Evolutionary conservation across 2,329 filamentous ascomycete genomes (phyloP).

Genomic region (Aaosphaeria pasadenensis): DNA sequence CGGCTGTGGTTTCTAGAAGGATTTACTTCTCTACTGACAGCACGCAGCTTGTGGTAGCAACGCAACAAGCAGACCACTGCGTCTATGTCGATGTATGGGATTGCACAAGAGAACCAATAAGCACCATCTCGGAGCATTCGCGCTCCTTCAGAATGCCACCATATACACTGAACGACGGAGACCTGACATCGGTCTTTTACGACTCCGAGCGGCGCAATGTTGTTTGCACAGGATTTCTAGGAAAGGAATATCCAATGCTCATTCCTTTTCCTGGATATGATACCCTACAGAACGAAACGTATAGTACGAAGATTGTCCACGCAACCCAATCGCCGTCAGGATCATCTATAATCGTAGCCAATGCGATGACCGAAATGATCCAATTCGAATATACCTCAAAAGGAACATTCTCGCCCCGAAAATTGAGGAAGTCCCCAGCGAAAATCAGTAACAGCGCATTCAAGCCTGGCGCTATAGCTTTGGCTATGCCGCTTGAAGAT

Average conservation of each 20-base stretch:
- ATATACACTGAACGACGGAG: constrained; percentile 34
- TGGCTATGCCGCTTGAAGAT: constrained; percentile 25
- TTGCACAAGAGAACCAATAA: constrained; percentile 19
- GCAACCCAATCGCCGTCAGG: constrained; percentile 36
- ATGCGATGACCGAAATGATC: constrained; percentile 36
- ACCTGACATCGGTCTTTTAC: constrained; percentile 34
- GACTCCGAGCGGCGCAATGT: constrained; percentile 22
- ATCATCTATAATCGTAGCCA: constrained; percentile 24
- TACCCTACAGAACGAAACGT: constrained; percentile 24
- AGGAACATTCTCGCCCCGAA: constrained; percentile 21
- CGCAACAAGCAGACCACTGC: constrained; percentile 29
- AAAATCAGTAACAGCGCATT: constrained; percentile 32
- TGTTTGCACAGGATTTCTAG: constrained; percentile 27
- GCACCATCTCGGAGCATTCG: constrained; percentile 22
- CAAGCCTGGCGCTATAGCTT: constrained; percentile 27
- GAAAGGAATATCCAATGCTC: constrained; percentile 24
- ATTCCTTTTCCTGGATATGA: constrained; percentile 23
- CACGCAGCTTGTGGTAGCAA: constrained; percentile 30
- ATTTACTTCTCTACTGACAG: constrained; percentile 34
- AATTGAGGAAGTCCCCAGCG: constrained; percentile 28
- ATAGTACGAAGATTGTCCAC: constrained; percentile 30
- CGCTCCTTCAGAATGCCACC: constrained; percentile 24
- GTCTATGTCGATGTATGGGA: constrained; percentile 27
- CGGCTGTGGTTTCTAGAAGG: constrained; percentile 26
- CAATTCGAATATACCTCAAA: constrained; percentile 31